phyloP scores from a whole-genome alignment of 176 grass and related monocot genomes.

The Phoenix roebelenii region DNA sequence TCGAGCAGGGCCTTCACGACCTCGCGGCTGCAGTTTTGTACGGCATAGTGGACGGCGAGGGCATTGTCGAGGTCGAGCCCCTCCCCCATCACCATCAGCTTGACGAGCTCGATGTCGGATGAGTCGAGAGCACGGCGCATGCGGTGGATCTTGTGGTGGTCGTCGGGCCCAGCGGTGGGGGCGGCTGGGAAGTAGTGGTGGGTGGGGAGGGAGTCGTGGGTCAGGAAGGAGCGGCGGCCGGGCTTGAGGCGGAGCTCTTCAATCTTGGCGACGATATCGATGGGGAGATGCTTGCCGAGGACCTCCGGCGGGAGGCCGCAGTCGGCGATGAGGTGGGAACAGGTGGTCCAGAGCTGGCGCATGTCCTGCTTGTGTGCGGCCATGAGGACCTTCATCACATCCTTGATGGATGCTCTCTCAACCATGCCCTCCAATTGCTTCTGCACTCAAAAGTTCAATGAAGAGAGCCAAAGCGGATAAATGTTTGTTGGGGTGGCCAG shows the following conservation, averaged over 20 bases:
- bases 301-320: slow-evolving; percentile 79
- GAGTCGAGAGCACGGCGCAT: slow-evolving; percentile 67
- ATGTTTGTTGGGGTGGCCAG: no score
- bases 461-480: no score
- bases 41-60: slow-evolving; percentile 84
- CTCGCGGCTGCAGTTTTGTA: slow-evolving; percentile 78
- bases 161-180: not conserved
- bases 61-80: slow-evolving; percentile 92
- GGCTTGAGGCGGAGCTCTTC: slow-evolving; percentile 42
- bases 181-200: slow-evolving; percentile 15
- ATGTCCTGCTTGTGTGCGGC: slow-evolving; percentile 84
- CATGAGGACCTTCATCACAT: slow-evolving; percentile 92
- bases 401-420: slow-evolving; percentile 87
- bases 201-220: slow-evolving; percentile 33
- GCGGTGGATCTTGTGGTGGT: slow-evolving; percentile 73
- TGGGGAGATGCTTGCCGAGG: slow-evolving; percentile 87
- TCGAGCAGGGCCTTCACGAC: slow-evolving; percentile 97
- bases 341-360: slow-evolving; percentile 61
- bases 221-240: slow-evolving; percentile 35
- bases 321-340: slow-evolving; percentile 69
- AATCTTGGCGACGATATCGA: slow-evolving; percentile 56
- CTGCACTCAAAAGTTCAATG: slow-evolving; percentile 26
- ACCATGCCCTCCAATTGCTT: slow-evolving; percentile 89
- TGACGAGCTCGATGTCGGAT: slow-evolving; percentile 92
- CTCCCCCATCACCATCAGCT: slow-evolving; percentile 99